Conservation (phyloP, 306 rosid genomes). For the Nissolia schottii region DNA sequence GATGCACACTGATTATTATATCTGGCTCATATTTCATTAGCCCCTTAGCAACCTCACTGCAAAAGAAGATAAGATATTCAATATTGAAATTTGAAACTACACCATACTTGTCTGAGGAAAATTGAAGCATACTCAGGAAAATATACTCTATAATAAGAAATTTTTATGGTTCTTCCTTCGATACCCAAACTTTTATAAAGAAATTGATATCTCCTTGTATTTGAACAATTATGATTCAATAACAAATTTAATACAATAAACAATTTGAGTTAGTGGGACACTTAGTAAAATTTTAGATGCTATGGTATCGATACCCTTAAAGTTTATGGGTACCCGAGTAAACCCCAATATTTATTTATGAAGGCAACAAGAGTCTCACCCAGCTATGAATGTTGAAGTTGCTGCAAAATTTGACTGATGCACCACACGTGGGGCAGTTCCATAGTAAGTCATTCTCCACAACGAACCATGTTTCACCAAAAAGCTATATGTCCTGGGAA, state of each 20-base stretch:
- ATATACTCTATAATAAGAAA: neutral
- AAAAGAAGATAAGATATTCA: neutral
- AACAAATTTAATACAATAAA: too few species aligned
- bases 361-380: constrained; percentile 46
- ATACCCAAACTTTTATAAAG: too few species aligned
- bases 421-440: constrained; percentile 78
- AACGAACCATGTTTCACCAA: constrained; percentile 86
- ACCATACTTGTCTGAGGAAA: neutral
- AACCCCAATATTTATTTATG: too few species aligned
- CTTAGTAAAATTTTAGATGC: too few species aligned
- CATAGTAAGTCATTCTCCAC: constrained; percentile 93
- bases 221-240: too few species aligned
- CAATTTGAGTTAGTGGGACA: too few species aligned
- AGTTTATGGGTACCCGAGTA: too few species aligned
- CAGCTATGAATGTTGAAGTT: constrained; percentile 85
- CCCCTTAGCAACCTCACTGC: constrained; percentile 84
- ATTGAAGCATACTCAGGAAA: neutral
- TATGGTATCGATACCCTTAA: too few species aligned
- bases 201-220: too few species aligned
- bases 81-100: neutral
- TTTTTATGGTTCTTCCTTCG: too few species aligned
- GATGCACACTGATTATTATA: constrained; percentile 96
- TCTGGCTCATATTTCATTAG: constrained; percentile 97
- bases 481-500: constrained; percentile 93
- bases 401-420: constrained; percentile 93